A percentile compares a stretch with the other conserved stretches of the same genome.
phyloP scores from a whole-genome alignment of 2,329 filamentous ascomycete species.

The Proliferodiscus dingleyae region DNA sequence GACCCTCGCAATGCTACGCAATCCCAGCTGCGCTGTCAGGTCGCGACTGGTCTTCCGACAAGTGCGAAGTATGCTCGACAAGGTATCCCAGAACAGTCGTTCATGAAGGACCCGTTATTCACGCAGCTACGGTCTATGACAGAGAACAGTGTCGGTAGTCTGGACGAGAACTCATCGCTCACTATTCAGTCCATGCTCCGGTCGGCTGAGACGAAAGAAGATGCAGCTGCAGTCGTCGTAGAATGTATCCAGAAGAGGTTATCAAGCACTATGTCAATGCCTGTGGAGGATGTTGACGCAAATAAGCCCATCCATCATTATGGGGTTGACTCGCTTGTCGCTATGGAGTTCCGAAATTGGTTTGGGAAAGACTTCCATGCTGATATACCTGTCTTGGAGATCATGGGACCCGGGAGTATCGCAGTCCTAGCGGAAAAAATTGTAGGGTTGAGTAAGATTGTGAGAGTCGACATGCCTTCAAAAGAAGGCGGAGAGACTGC shows the following conservation, averaged over 20 bases:
- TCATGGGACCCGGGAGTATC: conserved; percentile 23
- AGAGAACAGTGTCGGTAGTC: not conserved
- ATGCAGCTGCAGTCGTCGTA: conserved; percentile 32
- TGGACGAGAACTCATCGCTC: not conserved
- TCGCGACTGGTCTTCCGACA: not conserved
- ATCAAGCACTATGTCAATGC: conserved; percentile 43
- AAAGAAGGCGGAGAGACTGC: not conserved
- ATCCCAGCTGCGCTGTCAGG: not conserved
- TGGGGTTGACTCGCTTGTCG: conserved; percentile 30
- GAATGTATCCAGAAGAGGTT: conserved; percentile 39
- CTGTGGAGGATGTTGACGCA: conserved; percentile 42
- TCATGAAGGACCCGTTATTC: not conserved
- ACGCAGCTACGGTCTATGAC: not conserved
- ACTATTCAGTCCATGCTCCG: not conserved
- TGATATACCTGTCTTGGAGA: conserved; percentile 25
- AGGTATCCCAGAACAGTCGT: not conserved
- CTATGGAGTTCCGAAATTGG: conserved; percentile 37
- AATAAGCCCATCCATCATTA: conserved; percentile 27
- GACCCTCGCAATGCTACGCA: not conserved
- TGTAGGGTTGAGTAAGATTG: conserved; percentile 13
- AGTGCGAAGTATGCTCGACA: not conserved
- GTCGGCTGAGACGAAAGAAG: conserved; percentile 5
- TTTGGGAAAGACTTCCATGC: conserved; percentile 20
- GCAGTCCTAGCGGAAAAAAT: conserved; percentile 23
- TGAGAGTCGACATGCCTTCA: not conserved